phyloP scores from a whole-genome alignment of 208 protist species.

The Crithidia expoeki region DNA sequence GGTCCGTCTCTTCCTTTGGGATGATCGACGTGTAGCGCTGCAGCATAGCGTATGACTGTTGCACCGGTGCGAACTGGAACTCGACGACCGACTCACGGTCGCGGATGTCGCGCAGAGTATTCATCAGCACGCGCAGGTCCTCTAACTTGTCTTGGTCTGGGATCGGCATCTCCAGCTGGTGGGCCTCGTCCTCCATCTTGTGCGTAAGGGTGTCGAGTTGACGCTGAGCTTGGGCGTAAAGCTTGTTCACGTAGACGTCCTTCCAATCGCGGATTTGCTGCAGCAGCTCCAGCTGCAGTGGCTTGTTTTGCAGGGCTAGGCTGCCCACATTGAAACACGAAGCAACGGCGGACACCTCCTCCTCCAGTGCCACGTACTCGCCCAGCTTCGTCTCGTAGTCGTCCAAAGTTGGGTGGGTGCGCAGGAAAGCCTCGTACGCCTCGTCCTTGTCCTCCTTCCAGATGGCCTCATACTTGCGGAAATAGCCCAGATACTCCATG shows the following conservation, averaged over 20 bases:
- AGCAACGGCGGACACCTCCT: slow-evolving; percentile 87
- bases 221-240: slow-evolving; percentile 91
- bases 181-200: slow-evolving; percentile 94
- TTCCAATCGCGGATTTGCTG: slow-evolving; percentile 94
- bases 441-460: slow-evolving; percentile 95
- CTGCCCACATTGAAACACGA: slow-evolving; percentile 92
- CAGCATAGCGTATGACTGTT: slow-evolving; percentile 94
- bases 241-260: slow-evolving; percentile 93
- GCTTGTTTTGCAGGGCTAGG: slow-evolving; percentile 92
- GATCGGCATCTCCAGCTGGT: slow-evolving; percentile 89
- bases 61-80: slow-evolving; percentile 93
- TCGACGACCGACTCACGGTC: slow-evolving; percentile 93
- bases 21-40: slow-evolving; percentile 90
- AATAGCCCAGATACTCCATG: slow-evolving; percentile 91
- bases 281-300: slow-evolving; percentile 93
- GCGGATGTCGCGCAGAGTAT: slow-evolving; percentile 91
- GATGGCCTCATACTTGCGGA: slow-evolving; percentile 93
- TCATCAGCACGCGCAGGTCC: slow-evolving; percentile 94
- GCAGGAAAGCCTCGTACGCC: slow-evolving; percentile 92
- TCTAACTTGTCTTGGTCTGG: slow-evolving; percentile 95
- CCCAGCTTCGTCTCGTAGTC: slow-evolving; percentile 94
- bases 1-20: slow-evolving; percentile 96
- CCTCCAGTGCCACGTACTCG: slow-evolving; percentile 88
- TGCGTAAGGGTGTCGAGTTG: slow-evolving; percentile 91
- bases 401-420: slow-evolving; percentile 80